Base-by-base conservation (phyloP, 2,329 filamentous ascomycete genomes). In the Colletotrichum sp. region DNA sequence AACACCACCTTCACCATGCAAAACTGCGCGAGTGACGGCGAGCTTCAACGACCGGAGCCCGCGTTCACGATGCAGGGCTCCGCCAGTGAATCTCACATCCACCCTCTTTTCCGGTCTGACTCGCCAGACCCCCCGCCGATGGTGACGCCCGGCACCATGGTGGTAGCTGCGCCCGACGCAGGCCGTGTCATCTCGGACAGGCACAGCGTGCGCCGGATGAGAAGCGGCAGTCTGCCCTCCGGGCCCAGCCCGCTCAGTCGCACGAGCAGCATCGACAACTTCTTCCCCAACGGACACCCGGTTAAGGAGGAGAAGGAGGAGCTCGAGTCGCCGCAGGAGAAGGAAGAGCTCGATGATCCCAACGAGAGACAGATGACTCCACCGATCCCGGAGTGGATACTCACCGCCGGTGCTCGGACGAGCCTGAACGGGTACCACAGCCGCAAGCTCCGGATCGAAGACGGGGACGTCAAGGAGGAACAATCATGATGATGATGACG, bases 81-180 rank as follows among this genome's bases (percentile, higher is more conserved):
- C 4, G 86, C 81, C 66, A 89, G 88, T 79, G 93, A 96, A 82
- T 88, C 92, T 5, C 92, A 95, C 81, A 95, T 96, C 61, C 94
- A 96, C 82, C 94, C 94, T 10, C 88, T 96, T 4, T 96, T 96
- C 86, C 90, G 94, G 75, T 93, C 92, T 7, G 93, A 95, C 81
- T 94, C 92, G 55, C 93, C 93, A 0, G 89, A 88, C 2, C 93
- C 93, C 9, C 92, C 93, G 2, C 91, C 94, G 1, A 84, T 91
- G 7, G 89, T 90, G 2, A 94, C 93, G 0, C 92, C 93, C 0
- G 93, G 93, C 1, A 96, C 94, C 0, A 89, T 93, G 18, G 93
- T 96, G 65, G 87, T 92, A 13, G 94, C 94, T 0, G 92, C 94
- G 4, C 94, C 94, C 1, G 90, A 92, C 55, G 92, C 92, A 4